These are phyloP conservation scores for Silene conica DNA, from an alignment of 148 eudicot genomes.

Conservation along the genomic window DNA sequence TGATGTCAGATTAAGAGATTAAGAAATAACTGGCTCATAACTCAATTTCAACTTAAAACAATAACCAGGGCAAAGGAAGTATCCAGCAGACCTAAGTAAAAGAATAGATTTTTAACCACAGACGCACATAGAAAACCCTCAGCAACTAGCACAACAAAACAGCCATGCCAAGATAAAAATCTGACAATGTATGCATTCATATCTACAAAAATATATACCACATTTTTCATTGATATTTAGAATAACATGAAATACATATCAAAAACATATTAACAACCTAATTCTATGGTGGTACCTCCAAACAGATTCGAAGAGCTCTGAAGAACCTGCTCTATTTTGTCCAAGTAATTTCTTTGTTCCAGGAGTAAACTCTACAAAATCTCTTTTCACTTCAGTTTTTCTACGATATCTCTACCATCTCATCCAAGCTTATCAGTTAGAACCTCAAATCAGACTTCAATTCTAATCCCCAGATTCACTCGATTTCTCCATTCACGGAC, in stretches of 20 bases:
- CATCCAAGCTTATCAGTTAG: too few relatives aligned
- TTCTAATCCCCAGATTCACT: too few relatives aligned
- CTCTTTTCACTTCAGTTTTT: neutral
- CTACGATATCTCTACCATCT: neutral
- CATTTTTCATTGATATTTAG: neutral
- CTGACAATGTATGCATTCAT: neutral
- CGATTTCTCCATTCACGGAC: slow-evolving; percentile 2
- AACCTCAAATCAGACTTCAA: too few relatives aligned
- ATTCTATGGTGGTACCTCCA: neutral
- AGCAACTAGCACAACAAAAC: neutral
- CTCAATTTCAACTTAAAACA: neutral
- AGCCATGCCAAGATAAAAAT: neutral
- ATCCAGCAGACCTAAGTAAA: neutral
- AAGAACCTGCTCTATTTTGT: neutral
- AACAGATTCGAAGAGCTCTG: neutral
- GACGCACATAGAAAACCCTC: neutral
- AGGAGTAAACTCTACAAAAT: neutral
- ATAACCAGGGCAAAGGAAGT: neutral
- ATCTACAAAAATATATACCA: neutral
- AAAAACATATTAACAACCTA: neutral
- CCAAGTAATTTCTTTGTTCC: neutral
- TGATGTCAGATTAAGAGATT: neutral
- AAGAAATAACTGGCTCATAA: neutral
- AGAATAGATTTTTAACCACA: neutral
- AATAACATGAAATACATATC: too few relatives aligned